Evolutionary conservation across 2,329 filamentous ascomycete genomes (phyloP).

Genomic region (Aureobasidium sp.): DNA sequence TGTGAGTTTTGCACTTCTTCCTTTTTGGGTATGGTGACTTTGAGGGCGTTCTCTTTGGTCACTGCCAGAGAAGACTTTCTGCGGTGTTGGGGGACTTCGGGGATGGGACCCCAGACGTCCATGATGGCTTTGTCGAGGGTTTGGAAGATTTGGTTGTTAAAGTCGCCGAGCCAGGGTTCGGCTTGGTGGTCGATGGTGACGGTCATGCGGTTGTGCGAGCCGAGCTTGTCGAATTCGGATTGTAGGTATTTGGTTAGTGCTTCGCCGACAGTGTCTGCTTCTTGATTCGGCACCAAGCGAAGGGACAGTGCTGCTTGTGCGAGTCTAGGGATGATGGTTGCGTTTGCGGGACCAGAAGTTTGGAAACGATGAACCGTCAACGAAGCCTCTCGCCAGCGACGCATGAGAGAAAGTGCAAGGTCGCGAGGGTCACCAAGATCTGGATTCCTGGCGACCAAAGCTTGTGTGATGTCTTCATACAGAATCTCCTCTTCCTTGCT

Average conservation of each 20-base stretch:
- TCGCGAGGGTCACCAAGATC: conserved; percentile 54
- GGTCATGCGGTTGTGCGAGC: conserved; percentile 70
- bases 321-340: conserved; percentile 82
- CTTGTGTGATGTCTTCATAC: conserved; percentile 75
- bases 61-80: conserved; percentile 5
- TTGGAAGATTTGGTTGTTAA: conserved; percentile 80
- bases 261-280: conserved; percentile 66
- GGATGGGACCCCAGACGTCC: conserved; percentile 65
- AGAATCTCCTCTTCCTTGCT: conserved; percentile 67
- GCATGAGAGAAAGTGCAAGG: conserved; percentile 81
- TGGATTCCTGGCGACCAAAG: conserved; percentile 65
- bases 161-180: conserved; percentile 92
- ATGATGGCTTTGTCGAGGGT: conserved; percentile 80
- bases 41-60: conserved; percentile 15
- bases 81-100: conserved; percentile 33
- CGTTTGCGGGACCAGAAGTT: conserved; percentile 78
- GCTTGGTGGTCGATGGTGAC: conserved; percentile 87
- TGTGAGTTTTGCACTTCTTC: conserved; percentile 18
- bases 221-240: conserved; percentile 62
- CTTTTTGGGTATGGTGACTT: conserved; percentile 14
- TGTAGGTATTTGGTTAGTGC: conserved; percentile 60
- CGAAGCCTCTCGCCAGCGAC: conserved; percentile 89
- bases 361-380: conserved; percentile 90
- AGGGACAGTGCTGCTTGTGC: conserved; percentile 84
- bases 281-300: conserved; percentile 87